Conservation (phyloP, 805 yeast genomes). For the Myxozyma udenii region DNA sequence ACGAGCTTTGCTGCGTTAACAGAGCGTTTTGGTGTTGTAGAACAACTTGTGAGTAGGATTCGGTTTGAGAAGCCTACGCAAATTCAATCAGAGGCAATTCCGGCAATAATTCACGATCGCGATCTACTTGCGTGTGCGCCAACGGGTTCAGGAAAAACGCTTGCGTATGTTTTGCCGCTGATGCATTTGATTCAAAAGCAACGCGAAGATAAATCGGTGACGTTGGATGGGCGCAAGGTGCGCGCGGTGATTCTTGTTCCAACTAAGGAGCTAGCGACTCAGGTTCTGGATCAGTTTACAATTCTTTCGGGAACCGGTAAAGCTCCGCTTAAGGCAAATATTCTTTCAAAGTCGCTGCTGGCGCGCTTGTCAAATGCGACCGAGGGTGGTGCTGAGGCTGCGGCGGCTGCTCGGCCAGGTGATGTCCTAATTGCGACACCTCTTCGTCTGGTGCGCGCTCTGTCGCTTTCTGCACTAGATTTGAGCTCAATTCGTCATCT, state of each 20-base stretch:
- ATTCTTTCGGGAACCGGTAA: slow-evolving; percentile 50
- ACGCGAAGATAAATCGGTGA: slow-evolving; percentile 36
- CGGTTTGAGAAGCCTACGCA: slow-evolving; percentile 87
- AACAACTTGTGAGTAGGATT: slow-evolving; percentile 52
- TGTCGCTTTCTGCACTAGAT: slow-evolving; percentile 56
- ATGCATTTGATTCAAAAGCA: slow-evolving; percentile 51
- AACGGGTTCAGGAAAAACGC: slow-evolving; percentile 96
- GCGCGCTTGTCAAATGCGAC: slow-evolving; percentile 52
- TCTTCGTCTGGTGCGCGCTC: slow-evolving; percentile 74
- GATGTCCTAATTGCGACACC: slow-evolving; percentile 89
- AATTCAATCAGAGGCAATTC: slow-evolving; percentile 87
- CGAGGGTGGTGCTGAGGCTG: slow-evolving; percentile 54
- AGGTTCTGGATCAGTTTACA: slow-evolving; percentile 68
- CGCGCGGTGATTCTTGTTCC: slow-evolving; percentile 85
- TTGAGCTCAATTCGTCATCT: slow-evolving; percentile 58
- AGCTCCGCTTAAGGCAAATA: slow-evolving; percentile 45
- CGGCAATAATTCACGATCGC: slow-evolving; percentile 62
- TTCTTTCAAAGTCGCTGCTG: slow-evolving; percentile 27
- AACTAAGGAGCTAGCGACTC: slow-evolving; percentile 88
- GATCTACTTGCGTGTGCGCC: slow-evolving; percentile 94
- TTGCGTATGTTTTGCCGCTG: slow-evolving; percentile 83
- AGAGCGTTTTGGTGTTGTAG: slow-evolving; percentile 63
- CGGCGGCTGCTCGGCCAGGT: slow-evolving; percentile 42
- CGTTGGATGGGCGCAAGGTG: slow-evolving; percentile 34
- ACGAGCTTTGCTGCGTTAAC: slow-evolving; percentile 82